Base-by-base conservation (phyloP, 2,329 filamentous ascomycete species). In the Pseudocercospora pini-densiflorae region DNA sequence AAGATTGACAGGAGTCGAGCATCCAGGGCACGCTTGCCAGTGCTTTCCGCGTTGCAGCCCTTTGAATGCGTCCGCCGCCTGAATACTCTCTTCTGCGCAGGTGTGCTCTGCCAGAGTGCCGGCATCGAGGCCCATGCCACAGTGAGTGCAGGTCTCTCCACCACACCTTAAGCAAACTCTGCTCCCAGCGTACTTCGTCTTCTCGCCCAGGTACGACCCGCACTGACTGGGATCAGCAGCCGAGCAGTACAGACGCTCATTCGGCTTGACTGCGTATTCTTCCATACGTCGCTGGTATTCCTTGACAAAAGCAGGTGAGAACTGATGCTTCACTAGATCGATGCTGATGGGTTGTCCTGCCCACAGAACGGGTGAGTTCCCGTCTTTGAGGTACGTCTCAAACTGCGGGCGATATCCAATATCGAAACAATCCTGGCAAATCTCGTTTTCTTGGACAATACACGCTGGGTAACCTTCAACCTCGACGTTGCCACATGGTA, bases 11-110 rank as follows among this genome's bases (percentile, higher is more conserved):
- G 49, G 54, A 7, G 12, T 53, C 16, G 24, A 27, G 51, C 66
- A 68, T 4, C 49, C 40, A 23, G 66, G 66, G 33, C 70, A 72
- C 21, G 67, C 45, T 47, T 72, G 68, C 43, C 69, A 72, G 19
- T 70, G 65, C 36, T 63, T 64, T 6, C 70, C 67, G 21, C 60
- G 53, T 33, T 29, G 29, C 47, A 70, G 58, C 1, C 67, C 68
- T 9, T 40, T 16, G 23, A 72, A 67, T 14, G 47, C 3, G 10
- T 53, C 19, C 6, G 6, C 10, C 12, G 47, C 14, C n/a, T 53
- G n/a, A 8, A 27, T 14, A 2, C 9, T 6, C 12, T 24, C 19
- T 6, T 53, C 10, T 14, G 5, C 21, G 10, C 47, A 53, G n/a
- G 4, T 53, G 19, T 53, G 47, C 5, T 53, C 10, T 21, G 47